These are phyloP conservation scores for Microstroma glucosiphilum DNA, from an alignment of 1,284 basidiomycete genomes.

Conservation along the genomic window DNA sequence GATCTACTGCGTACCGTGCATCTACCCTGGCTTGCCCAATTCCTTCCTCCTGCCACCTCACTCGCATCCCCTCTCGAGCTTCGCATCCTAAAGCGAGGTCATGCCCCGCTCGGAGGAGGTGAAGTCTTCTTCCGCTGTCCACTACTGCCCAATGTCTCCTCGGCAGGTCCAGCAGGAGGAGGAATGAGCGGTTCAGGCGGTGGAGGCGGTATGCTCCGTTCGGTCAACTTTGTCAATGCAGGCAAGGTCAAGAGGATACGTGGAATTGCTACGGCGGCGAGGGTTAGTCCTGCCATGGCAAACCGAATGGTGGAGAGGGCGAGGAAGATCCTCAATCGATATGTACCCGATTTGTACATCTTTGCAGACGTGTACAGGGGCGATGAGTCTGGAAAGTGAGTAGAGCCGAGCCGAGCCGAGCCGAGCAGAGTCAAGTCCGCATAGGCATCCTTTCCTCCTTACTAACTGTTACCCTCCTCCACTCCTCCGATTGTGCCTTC, in stretches of 20 bases:
- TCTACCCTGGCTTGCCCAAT: constrained; percentile 80
- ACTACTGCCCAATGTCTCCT: constrained; percentile 78
- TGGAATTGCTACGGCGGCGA: constrained; percentile 69
- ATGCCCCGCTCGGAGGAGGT: constrained; percentile 85
- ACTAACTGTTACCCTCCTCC: too few relatives aligned
- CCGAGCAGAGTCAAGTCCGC: not conserved
- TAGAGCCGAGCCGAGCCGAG: not conserved
- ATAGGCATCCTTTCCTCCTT: constrained; percentile 2
- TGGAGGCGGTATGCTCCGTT: constrained; percentile 20
- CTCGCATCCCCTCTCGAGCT: constrained; percentile 45
- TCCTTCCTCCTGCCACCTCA: constrained; percentile 51
- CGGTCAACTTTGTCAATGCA: constrained; percentile 76
- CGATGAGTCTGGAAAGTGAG: constrained; percentile 78
- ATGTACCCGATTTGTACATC: constrained; percentile 95
- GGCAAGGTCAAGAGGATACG: constrained; percentile 90
- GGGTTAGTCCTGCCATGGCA: constrained; percentile 92
- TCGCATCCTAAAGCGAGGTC: constrained; percentile 85
- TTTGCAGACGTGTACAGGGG: constrained; percentile 98
- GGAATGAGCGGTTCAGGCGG: constrained; percentile 18
- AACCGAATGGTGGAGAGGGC: constrained; percentile 95
- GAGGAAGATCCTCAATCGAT: constrained; percentile 83
- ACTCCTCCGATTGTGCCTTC: too few relatives aligned
- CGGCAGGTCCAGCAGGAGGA: constrained; percentile 47
- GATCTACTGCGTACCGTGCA: constrained; percentile 89
- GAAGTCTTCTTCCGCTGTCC: constrained; percentile 91